A percentile compares a stretch with the other conserved stretches of the same genome.
These are phyloP conservation scores for Psidium guajava DNA, from an alignment of 345 rosid species.

Conservation along the genomic window DNA sequence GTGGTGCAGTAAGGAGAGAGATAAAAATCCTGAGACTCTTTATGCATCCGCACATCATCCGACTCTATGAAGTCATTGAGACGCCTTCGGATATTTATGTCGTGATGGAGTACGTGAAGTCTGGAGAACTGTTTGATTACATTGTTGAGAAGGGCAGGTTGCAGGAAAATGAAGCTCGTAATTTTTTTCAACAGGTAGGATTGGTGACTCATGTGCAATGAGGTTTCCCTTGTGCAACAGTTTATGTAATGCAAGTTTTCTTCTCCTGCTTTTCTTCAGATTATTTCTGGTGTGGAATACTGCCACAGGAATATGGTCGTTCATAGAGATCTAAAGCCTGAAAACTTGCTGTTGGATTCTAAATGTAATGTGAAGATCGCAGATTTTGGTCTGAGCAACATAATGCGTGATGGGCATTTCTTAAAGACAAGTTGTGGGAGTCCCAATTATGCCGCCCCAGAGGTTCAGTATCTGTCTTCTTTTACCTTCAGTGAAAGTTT, in stretches of 20 bases:
- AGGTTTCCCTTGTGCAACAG: not conserved
- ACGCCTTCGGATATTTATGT: conserved; percentile 79
- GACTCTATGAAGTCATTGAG: conserved; percentile 96
- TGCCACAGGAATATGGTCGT: conserved; percentile 98
- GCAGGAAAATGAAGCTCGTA: conserved; percentile 97
- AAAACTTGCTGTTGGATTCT: conserved; percentile 90
- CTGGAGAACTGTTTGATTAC: conserved; percentile 97
- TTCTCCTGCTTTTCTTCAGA: conserved; percentile 31
- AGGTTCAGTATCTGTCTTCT: conserved; percentile 22
- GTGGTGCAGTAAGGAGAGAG: conserved; percentile 83
- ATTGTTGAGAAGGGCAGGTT: conserved; percentile 93
- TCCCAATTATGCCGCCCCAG: conserved; percentile 99
- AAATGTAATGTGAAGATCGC: conserved; percentile 94
- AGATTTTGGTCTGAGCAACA: conserved; percentile 96
- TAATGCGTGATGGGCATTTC: conserved; percentile 99
- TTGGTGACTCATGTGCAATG: not conserved
- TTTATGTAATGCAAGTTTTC: conserved; percentile 2
- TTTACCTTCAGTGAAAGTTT: not conserved
- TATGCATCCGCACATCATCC: conserved; percentile 97
- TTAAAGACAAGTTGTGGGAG: conserved; percentile 98
- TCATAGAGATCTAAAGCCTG: conserved; percentile 97
- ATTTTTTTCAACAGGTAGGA: conserved; percentile 89
- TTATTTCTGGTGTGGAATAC: conserved; percentile 94
- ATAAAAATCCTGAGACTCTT: conserved; percentile 89
- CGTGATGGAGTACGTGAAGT: conserved; percentile 96